Conservation (phyloP, 768 basidiomycete genomes). For the Lactarius deliciosus region DNA sequence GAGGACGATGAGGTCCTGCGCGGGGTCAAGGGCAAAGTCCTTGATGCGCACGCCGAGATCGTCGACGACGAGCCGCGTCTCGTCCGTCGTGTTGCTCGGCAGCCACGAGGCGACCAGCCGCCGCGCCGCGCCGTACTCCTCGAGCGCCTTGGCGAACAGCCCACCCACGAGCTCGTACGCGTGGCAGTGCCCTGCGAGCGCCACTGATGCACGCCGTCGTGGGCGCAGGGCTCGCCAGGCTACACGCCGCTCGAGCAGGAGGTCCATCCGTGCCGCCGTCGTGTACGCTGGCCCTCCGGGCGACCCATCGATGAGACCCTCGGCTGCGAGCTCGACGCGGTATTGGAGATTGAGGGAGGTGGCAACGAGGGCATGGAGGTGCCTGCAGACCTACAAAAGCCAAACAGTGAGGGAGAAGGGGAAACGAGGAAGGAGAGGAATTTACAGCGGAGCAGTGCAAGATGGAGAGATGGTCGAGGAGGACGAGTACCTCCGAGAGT, state of each 20-base stretch:
- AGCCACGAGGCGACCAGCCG: conserved; percentile 34
- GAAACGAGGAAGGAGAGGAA: not conserved
- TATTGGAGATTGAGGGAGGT: conserved; percentile 35
- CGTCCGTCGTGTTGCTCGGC: conserved; percentile 28
- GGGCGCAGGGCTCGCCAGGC: conserved; percentile 41
- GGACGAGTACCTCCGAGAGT: conserved; percentile 14
- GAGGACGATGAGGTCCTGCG: conserved; percentile 57
- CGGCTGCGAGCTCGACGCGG: conserved; percentile 36
- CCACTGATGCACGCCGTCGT: conserved; percentile 31
- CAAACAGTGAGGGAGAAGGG: not conserved
- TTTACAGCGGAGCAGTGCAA: conserved; percentile 14
- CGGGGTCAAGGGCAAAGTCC: conserved; percentile 66
- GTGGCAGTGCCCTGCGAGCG: conserved; percentile 40
- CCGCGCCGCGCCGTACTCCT: conserved; percentile 28
- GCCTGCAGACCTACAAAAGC: conserved; percentile 32
- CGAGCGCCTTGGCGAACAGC: conserved; percentile 42
- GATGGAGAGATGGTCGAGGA: conserved; percentile 13
- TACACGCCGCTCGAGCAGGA: conserved; percentile 38
- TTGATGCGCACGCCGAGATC: conserved; percentile 45
- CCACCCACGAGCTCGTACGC: conserved; percentile 66
- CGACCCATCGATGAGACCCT: conserved; percentile 34
- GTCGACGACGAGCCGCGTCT: conserved; percentile 32
- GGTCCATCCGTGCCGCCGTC: conserved; percentile 37
- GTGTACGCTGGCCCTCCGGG: conserved; percentile 22
- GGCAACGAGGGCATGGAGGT: conserved; percentile 28